phyloP scores from a whole-genome alignment of 768 basidiomycete genomes.

The Pleurotus giganteus region DNA sequence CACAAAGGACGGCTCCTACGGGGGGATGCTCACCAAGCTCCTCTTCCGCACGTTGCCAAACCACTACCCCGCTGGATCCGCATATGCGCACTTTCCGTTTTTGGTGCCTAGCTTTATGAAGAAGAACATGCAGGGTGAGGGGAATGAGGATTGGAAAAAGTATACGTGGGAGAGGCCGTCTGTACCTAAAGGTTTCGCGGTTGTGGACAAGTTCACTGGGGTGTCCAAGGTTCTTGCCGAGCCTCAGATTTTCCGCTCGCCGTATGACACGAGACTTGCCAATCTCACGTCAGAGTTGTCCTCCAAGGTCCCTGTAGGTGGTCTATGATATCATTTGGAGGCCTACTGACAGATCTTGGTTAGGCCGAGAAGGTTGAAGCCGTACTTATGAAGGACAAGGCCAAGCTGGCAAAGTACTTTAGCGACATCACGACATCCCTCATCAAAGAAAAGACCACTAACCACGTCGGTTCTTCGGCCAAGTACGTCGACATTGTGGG shows the following conservation, averaged over 20 bases:
- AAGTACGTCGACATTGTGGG: conserved; percentile 56
- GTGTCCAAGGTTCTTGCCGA: conserved; percentile 34
- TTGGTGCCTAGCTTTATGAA: conserved; percentile 54
- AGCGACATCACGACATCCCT: conserved; percentile 28
- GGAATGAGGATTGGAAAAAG: conserved; percentile 30
- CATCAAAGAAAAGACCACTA: conserved; percentile 33
- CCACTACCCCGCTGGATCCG: conserved; percentile 61
- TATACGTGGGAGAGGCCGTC: conserved; percentile 63
- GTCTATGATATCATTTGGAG: background rate
- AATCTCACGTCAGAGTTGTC: conserved; percentile 19
- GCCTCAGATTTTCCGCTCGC: conserved; percentile 26
- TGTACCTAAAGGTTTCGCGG: conserved; percentile 17
- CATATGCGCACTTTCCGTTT: conserved; percentile 83
- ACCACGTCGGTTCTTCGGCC: conserved; percentile 21
- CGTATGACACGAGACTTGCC: conserved; percentile 31
- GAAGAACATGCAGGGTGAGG: conserved; percentile 31
- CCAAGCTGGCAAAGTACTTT: conserved; percentile 28
- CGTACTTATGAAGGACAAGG: conserved; percentile 20
- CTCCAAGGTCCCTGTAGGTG: conserved; percentile 1
- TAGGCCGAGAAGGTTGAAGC: conserved; percentile 11
- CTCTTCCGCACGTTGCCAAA: conserved; percentile 71
- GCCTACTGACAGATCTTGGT: conserved; percentile 2
- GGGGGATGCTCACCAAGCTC: conserved; percentile 72
- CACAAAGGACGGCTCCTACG: conserved; percentile 65
- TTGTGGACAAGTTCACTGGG: conserved; percentile 29